A percentile compares a stretch with the other conserved stretches of the same genome.
These are phyloP conservation scores for Trichoderma asperelloides DNA, from an alignment of 495 filamentous ascomycete genomes.

Conservation along the genomic window DNA sequence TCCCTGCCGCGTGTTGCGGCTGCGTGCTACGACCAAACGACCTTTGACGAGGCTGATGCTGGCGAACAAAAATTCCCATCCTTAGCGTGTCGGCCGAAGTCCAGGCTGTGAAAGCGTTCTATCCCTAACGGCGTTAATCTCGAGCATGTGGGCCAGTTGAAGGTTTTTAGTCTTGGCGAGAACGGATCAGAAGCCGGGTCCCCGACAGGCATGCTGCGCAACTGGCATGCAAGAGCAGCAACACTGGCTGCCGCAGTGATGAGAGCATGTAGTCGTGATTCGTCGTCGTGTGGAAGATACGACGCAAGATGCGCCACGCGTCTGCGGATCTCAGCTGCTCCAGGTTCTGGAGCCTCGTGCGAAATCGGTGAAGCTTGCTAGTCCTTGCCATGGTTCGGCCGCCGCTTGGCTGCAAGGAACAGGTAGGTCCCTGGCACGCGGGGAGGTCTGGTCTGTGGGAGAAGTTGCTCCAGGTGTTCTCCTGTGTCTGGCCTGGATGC, in stretches of 20 bases:
- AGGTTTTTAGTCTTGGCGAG: constrained; percentile 6
- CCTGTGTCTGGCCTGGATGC: not conserved
- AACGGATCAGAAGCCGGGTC: constrained; percentile 5
- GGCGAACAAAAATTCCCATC: not conserved
- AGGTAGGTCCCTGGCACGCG: not conserved
- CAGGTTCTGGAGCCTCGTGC: not conserved
- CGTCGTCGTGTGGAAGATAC: not conserved
- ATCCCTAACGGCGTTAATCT: not conserved
- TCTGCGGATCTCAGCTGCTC: not conserved
- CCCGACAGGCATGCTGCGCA: not conserved
- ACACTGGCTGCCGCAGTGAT: not conserved
- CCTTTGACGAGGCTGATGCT: not conserved
- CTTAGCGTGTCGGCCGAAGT: not conserved
- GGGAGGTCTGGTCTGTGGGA: not conserved
- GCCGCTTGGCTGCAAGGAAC: not conserved
- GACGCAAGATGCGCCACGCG: not conserved
- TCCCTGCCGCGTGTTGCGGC: not conserved
- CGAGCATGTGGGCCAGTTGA: not conserved
- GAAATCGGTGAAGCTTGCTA: not conserved
- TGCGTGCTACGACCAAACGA: not conserved
- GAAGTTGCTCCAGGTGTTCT: not conserved
- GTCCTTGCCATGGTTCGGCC: not conserved
- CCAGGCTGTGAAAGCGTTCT: not conserved
- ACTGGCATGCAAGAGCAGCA: not conserved
- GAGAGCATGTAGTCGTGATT: not conserved